Evolutionary conservation across 495 filamentous ascomycete genomes (phyloP).

Genomic region (Clavariopsis aquatica): DNA sequence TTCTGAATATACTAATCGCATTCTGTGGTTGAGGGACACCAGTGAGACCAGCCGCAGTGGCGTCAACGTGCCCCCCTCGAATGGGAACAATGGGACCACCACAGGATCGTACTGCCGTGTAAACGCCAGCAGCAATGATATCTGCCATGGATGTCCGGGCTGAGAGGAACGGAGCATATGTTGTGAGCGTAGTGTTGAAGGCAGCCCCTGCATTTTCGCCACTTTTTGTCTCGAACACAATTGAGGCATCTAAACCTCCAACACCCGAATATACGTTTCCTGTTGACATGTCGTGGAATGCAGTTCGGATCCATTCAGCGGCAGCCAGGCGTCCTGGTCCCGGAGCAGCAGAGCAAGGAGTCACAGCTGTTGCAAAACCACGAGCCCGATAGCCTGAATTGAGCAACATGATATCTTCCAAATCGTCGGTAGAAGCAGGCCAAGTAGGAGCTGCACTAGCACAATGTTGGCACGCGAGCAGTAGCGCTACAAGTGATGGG

Average conservation of each 20-base stretch:
- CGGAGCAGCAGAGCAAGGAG: constrained; percentile 58
- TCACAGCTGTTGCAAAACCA: constrained; percentile 57
- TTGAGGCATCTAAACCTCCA: constrained; percentile 62
- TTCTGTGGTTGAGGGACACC: constrained; percentile 65
- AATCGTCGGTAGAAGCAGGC: constrained; percentile 60
- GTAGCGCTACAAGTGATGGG: constrained; percentile 13
- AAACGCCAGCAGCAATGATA: constrained; percentile 61
- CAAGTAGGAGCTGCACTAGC: constrained; percentile 52
- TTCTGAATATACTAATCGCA: constrained; percentile 51
- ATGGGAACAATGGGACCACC: constrained; percentile 61
- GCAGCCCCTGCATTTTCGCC: constrained; percentile 60
- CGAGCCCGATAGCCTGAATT: constrained; percentile 55
- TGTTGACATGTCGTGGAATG: constrained; percentile 66
- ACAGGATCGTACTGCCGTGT: constrained; percentile 58
- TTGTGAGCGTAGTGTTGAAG: constrained; percentile 59
- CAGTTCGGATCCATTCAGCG: constrained; percentile 62
- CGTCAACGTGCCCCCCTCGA: constrained; percentile 57
- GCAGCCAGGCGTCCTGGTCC: constrained; percentile 58
- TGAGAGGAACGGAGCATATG: constrained; percentile 55
- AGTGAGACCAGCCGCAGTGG: constrained; percentile 49
- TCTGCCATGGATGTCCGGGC: constrained; percentile 55
- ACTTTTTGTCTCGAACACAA: constrained; percentile 57
- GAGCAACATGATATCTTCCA: constrained; percentile 65
- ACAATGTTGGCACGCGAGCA: constrained; percentile 27
- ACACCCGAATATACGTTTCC: constrained; percentile 50